A percentile compares a stretch with the other conserved stretches of the same genome.
phyloP scores from a whole-genome alignment of 1,284 basidiomycete species.

The Anthracocystis setariae region DNA sequence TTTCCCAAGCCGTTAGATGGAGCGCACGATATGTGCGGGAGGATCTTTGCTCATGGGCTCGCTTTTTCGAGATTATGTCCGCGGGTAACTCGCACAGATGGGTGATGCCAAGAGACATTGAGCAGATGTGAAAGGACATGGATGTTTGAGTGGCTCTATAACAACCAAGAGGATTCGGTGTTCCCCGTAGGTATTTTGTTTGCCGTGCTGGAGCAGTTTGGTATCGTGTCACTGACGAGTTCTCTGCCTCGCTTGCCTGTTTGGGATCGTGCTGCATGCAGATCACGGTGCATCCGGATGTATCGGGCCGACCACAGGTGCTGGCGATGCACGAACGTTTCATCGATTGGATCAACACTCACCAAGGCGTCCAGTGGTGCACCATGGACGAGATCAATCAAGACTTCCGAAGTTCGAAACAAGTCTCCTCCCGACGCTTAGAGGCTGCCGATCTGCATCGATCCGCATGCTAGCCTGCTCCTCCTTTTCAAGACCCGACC shows the following conservation, averaged over 20 bases:
- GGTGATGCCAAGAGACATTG: slow-evolving; percentile 77
- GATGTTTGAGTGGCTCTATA: slow-evolving; percentile 78
- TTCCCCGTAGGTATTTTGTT: slow-evolving; percentile 73
- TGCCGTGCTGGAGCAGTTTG: too few relatives aligned
- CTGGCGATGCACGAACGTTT: slow-evolving; percentile 81
- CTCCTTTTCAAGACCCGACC: too few relatives aligned
- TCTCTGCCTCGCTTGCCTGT: too few relatives aligned
- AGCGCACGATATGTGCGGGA: too few relatives aligned
- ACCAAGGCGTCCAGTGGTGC: slow-evolving; percentile 79
- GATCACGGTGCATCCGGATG: slow-evolving; percentile 81
- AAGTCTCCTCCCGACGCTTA: slow-evolving; percentile 6
- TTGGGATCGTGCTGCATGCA: background rate
- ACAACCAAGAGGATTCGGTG: slow-evolving; percentile 76
- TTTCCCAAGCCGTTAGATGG: too few relatives aligned
- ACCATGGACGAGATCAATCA: slow-evolving; percentile 74
- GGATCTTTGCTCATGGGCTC: too few relatives aligned
- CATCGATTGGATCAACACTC: slow-evolving; percentile 80
- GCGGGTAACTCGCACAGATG: too few relatives aligned
- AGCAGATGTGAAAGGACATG: slow-evolving; percentile 82
- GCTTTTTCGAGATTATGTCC: too few relatives aligned
- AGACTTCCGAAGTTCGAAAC: slow-evolving; percentile 33
- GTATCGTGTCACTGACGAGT: too few relatives aligned
- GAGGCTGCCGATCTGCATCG: background rate
- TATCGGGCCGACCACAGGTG: slow-evolving; percentile 77
- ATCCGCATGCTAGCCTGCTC: background rate